Evolutionary conservation across 768 basidiomycete species (phyloP), one percentile per base, ranked within the genome.

Genomic region (Panaeolus cyanescens): DNA sequence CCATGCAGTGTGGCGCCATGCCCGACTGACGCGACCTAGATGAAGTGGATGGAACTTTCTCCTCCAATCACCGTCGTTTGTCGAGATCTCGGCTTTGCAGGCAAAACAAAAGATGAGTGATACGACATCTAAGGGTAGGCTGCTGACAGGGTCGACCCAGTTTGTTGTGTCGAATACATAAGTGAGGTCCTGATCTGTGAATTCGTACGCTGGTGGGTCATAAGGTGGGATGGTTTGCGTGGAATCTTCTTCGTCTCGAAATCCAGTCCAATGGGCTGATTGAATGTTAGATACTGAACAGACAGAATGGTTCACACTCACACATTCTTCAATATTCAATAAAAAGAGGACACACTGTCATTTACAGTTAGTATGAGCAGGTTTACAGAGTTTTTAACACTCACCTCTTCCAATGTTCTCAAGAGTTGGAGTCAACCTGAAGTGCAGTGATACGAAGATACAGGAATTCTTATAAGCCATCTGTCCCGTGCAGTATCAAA

Each of bases 11-110:
- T 32, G 22, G 20, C 63, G 63, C 63, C 63, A 67, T 10, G 42
- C 32, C 31, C 57, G 57, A 39, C 54, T 64, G 17, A 67, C 45
- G 30, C 54, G 31, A 10, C 63, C 65, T 3, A 67, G 59, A 59
- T 59, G 59, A 32, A 67, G 59, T 4, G 66, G 63, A 20, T 64
- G 58, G 31, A 55, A 63, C 12, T 34, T 34, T 32, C 63, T 59
- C 45, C 37, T 31, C 63, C 63, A 64, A 50, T 28, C 25, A 28
- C 30, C 22, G 12, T 31, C 15, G 42, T 55, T 33, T 19, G 59
- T 32, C 2, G 40, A 32, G 30, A 55, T 55, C 12, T 59, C 61
- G 22, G 30, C 45, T 33, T 61, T 40, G 57, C 60, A 61, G 13
- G 64, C 62, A 30, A 60, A 55, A 8, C 37, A 32, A 34, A 65